Conservation (phyloP, 106 monocot species). For the Dioscorea alata region DNA sequence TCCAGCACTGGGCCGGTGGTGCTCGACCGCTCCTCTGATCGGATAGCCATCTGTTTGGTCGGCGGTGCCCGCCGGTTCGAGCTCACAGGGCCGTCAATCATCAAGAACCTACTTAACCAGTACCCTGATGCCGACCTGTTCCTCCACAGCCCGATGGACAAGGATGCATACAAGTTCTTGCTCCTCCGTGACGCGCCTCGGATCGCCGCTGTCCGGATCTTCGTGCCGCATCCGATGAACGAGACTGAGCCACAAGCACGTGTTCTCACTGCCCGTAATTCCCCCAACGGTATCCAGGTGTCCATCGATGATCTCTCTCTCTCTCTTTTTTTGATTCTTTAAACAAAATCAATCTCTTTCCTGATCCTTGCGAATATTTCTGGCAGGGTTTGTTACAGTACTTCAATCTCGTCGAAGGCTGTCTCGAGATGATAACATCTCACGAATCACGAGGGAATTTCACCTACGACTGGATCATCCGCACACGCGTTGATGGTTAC, state of each 20-base stretch:
- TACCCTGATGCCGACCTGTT: slow-evolving; percentile 68
- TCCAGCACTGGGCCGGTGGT: not conserved
- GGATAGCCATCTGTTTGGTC: slow-evolving; percentile 81
- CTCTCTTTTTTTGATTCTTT: not conserved
- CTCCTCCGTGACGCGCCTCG: slow-evolving; percentile 53
- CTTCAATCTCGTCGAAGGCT: slow-evolving; percentile 76
- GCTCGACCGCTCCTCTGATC: not conserved
- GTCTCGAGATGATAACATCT: slow-evolving; percentile 39
- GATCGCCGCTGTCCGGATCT: slow-evolving; percentile 60
- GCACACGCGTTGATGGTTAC: slow-evolving; percentile 78
- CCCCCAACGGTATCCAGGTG: slow-evolving; percentile 93
- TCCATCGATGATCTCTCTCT: not conserved
- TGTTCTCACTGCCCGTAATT: slow-evolving; percentile 53
- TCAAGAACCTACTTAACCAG: slow-evolving; percentile 46
- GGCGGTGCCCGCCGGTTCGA: slow-evolving; percentile 93
- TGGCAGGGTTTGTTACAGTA: slow-evolving; percentile 80
- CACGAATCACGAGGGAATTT: slow-evolving; percentile 42
- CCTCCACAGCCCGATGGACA: slow-evolving; percentile 76
- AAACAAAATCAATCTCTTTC: not conserved
- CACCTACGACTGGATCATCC: slow-evolving; percentile 67
- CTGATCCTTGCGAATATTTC: not conserved
- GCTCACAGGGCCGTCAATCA: slow-evolving; percentile 87
- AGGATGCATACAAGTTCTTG: slow-evolving; percentile 65
- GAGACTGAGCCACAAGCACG: slow-evolving; percentile 28
- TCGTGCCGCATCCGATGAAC: slow-evolving; percentile 22